These are phyloP conservation scores for Xylaria multiplex DNA, from an alignment of 2,329 filamentous ascomycete genomes.

Conservation along the genomic window DNA sequence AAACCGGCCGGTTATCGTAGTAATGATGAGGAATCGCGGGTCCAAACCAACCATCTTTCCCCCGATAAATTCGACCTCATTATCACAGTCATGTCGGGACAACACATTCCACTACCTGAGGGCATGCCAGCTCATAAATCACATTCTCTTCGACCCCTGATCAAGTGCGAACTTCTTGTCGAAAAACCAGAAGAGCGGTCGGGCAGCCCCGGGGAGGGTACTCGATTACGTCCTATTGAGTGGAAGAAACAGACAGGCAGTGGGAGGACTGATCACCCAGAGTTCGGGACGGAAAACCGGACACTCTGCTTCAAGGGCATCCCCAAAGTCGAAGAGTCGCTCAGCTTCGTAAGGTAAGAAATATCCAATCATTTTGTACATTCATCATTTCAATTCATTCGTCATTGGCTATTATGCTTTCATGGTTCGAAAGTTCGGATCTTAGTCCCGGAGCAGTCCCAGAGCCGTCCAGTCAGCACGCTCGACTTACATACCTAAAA, in stretches of 20 bases:
- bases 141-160: conserved; percentile 73
- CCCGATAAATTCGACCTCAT: conserved; percentile 70
- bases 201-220: conserved; percentile 49
- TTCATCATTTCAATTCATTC: conserved; percentile 19
- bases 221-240: conserved; percentile 63
- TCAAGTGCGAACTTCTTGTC: conserved; percentile 84
- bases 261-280: conserved; percentile 68
- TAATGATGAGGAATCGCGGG: conserved; percentile 50
- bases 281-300: conserved; percentile 65
- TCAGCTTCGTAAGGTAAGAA: conserved; percentile 78
- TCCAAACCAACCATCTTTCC: conserved; percentile 58
- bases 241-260: conserved; percentile 70
- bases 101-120: conserved; percentile 72
- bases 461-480: conserved; percentile 34
- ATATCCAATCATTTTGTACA: conserved; percentile 25
- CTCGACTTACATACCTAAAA: conserved; percentile 36
- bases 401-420: conserved; percentile 23
- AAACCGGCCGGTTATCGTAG: conserved; percentile 81
- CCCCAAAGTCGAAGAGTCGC: conserved; percentile 70
- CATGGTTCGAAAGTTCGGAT: conserved; percentile 35
- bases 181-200: conserved; percentile 64
- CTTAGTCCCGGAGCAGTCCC: conserved; percentile 19
- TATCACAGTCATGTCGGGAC: conserved; percentile 80
- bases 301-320: conserved; percentile 68
- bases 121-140: conserved; percentile 59